Percentiles rank a stretch among this genome's conserved stretches.
Evolutionary conservation across 345 rosid genomes (phyloP).

Genomic region (Camelina neglecta): DNA sequence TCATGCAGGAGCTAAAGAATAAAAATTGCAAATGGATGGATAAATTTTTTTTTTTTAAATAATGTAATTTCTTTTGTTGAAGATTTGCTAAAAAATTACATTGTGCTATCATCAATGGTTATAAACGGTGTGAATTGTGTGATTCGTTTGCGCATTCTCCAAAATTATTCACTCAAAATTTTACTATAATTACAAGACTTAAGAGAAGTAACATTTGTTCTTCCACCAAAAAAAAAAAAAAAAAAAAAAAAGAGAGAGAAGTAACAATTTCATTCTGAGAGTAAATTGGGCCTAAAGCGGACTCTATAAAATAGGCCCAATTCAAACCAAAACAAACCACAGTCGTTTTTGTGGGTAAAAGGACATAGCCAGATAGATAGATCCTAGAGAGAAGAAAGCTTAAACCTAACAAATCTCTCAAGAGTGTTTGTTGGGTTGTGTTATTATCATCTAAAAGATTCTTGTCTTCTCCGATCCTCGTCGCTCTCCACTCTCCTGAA

Average conservation of each 20-base stretch:
- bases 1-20: background rate
- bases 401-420: slow-evolving; percentile 37
- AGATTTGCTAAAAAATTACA: too few relatives aligned
- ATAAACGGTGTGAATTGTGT: slow-evolving; percentile 8
- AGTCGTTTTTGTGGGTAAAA: slow-evolving; percentile 18
- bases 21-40: background rate
- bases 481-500: slow-evolving; percentile 32
- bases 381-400: slow-evolving; percentile 14
- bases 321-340: background rate
- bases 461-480: slow-evolving; percentile 35
- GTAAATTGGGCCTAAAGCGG: slow-evolving; percentile 7
- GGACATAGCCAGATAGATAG: slow-evolving; percentile 22
- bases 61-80: background rate
- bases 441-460: slow-evolving; percentile 29
- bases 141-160: background rate
- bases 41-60: background rate
- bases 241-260: too few relatives aligned
- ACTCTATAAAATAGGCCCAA: background rate
- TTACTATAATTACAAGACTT: background rate
- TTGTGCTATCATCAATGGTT: background rate
- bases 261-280: background rate
- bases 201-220: too few relatives aligned
- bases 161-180: background rate
- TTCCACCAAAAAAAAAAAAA: too few relatives aligned
- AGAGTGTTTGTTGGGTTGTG: background rate